phyloP scores from a whole-genome alignment of 768 basidiomycete species.

The Baorangia bicolor region DNA sequence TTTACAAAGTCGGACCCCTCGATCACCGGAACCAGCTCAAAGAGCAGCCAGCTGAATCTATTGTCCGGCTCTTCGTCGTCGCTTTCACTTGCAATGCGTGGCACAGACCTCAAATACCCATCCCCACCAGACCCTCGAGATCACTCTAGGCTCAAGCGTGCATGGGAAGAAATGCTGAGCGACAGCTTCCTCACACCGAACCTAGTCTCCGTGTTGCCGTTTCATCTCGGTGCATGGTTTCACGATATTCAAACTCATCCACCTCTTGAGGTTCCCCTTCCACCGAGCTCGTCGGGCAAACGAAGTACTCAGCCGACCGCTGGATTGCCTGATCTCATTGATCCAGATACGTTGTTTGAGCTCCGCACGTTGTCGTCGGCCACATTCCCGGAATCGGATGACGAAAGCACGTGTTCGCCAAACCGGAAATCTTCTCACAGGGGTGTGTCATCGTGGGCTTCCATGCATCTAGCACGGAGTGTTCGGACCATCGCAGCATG shows the following conservation, averaged over 20 bases:
- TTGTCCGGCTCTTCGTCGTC: constrained; percentile 18
- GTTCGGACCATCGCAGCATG: constrained; percentile 58
- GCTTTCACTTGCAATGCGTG: constrained; percentile 21
- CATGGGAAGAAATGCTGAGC: constrained; percentile 69
- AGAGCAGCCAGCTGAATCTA: constrained; percentile 9
- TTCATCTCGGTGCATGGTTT: constrained; percentile 63
- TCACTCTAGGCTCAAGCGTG: constrained; percentile 56
- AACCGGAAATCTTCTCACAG: constrained; percentile 24
- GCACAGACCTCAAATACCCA: constrained; percentile 6
- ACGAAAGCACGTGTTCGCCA: constrained; percentile 18
- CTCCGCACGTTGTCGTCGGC: constrained; percentile 28
- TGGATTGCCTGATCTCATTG: constrained; percentile 24
- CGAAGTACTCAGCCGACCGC: constrained; percentile 14
- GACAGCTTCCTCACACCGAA: constrained; percentile 54
- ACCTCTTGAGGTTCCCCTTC: constrained; percentile 52
- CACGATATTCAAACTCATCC: constrained; percentile 49
- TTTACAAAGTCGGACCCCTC: constrained; percentile 27
- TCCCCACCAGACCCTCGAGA: constrained; percentile 50
- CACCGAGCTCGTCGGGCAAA: constrained; percentile 44
- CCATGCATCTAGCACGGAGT: constrained; percentile 64
- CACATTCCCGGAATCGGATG: constrained; percentile 27
- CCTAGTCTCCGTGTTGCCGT: constrained; percentile 59
- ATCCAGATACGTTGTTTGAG: constrained; percentile 32
- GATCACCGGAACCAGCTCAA: constrained; percentile 13
- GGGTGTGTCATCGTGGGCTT: constrained; percentile 44